These are phyloP conservation scores for Carex pumila DNA, from an alignment of 176 grass and related monocot species.

Conservation along the genomic window DNA sequence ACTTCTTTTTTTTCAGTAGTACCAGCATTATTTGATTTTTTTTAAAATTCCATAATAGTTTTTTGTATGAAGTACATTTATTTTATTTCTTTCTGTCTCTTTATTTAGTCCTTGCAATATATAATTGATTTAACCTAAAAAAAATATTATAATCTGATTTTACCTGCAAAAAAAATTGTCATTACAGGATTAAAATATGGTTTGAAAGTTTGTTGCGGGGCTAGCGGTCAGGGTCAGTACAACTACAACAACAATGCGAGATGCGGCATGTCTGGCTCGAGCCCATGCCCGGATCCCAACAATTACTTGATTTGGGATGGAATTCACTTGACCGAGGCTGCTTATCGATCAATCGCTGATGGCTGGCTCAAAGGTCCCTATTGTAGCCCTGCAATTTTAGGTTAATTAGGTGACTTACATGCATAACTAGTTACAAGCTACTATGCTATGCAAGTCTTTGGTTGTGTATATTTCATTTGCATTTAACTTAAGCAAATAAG, in stretches of 20 bases:
- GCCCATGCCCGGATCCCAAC: conserved; percentile 31
- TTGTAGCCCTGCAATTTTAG: conserved; percentile 37
- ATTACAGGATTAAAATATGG: conserved; percentile 34
- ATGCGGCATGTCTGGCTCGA: conserved; percentile 41
- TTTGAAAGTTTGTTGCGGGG: conserved; percentile 58
- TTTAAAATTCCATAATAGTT: neutral
- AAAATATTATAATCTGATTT: neutral
- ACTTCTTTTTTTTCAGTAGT: neutral
- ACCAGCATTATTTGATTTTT: neutral
- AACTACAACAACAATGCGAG: conserved; percentile 53
- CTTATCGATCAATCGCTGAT: conserved; percentile 40
- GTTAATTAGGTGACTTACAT: neutral
- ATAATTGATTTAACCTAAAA: neutral
- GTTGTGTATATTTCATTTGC: conserved; percentile 3
- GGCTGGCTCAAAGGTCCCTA: conserved; percentile 57
- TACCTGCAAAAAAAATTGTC: neutral
- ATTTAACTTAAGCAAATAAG: conserved; percentile 4
- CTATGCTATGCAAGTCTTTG: neutral
- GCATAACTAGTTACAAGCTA: neutral
- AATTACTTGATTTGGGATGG: conserved; percentile 73
- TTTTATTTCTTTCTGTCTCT: neutral
- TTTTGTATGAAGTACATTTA: neutral
- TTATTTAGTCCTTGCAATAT: neutral
- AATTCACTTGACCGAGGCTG: conserved; percentile 64
- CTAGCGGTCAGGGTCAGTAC: conserved; percentile 42